These are phyloP conservation scores for Entomortierella beljakovae DNA, from an alignment of 192 early-diverging fungal species.

Conservation along the genomic window DNA sequence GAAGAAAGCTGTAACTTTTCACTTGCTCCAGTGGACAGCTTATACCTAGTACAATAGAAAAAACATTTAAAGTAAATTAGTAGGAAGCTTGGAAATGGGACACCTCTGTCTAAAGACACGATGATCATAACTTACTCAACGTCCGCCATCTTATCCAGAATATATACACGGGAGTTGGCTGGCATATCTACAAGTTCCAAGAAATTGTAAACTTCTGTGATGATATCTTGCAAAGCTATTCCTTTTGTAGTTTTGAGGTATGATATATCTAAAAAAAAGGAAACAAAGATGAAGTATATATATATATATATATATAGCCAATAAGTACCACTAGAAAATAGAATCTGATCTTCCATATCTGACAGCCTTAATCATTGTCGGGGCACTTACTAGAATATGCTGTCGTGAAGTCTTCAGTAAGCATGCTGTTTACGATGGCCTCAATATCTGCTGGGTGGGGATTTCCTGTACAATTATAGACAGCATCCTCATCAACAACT, in stretches of 20 bases:
- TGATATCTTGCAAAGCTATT: conserved; percentile 90
- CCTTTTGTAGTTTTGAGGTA: conserved; percentile 86
- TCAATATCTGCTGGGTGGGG: conserved; percentile 91
- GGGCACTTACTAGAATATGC: conserved; percentile 71
- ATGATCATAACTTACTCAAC: conserved; percentile 75
- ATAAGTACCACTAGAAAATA: too few relatives aligned
- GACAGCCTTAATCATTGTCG: too few relatives aligned
- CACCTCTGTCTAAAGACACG: background rate
- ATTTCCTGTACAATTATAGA: conserved; percentile 94
- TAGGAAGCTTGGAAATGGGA: conserved; percentile 16
- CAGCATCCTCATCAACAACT: conserved; percentile 75
- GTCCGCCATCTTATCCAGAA: conserved; percentile 87
- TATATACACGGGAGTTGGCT: conserved; percentile 67
- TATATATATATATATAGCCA: too few relatives aligned
- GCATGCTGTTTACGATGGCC: conserved; percentile 79
- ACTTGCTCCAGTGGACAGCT: conserved; percentile 83
- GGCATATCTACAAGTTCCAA: conserved; percentile 81
- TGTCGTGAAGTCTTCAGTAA: conserved; percentile 87
- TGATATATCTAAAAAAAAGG: conserved; percentile 69
- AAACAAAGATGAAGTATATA: background rate
- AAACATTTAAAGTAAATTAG: background rate
- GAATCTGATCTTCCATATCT: too few relatives aligned
- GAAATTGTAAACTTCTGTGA: conserved; percentile 80
- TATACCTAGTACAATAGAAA: conserved; percentile 66
- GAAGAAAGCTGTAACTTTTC: conserved; percentile 92